Conservation (phyloP, 371 early-diverging fungal species). For the Funneliformis caledonium region DNA sequence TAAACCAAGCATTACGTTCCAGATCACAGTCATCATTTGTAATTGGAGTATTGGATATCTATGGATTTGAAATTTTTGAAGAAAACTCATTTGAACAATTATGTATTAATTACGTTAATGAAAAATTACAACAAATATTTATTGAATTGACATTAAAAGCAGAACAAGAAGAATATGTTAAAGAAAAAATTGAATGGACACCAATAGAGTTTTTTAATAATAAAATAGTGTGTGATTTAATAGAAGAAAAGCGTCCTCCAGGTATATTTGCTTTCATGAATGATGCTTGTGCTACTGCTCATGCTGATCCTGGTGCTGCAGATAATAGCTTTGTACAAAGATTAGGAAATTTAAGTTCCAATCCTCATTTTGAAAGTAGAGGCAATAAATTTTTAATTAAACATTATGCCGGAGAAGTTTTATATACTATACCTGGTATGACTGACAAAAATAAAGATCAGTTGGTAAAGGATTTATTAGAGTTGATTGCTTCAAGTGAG, state of each 20-base stretch:
- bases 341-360: conserved; percentile 67
- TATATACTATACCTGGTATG: conserved; percentile 95
- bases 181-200: conserved; percentile 99
- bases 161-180: conserved; percentile 97
- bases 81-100: conserved; percentile 99
- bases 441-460: conserved; percentile 99
- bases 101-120: conserved; percentile 99
- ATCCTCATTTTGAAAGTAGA: conserved; percentile 82
- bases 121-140: conserved; percentile 99
- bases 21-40: conserved; percentile 70
- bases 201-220: conserved; percentile 99
- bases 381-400: conserved; percentile 82
- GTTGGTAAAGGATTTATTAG: conserved; percentile 86
- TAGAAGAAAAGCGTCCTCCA: conserved; percentile 93
- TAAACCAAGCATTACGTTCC: conserved; percentile 77
- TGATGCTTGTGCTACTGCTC: conserved; percentile 92
- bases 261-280: conserved; percentile 94
- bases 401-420: conserved; percentile 97
- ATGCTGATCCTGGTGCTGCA: conserved; percentile 88
- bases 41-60: conserved; percentile 96
- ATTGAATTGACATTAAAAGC: conserved; percentile 98
- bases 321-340: conserved; percentile 87
- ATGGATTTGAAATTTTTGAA: conserved; percentile 95
- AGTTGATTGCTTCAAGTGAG: conserved; percentile 74
- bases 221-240: conserved; percentile 96